phyloP scores from a whole-genome alignment of 1,139 yeast species.

The Pichia sp. region DNA sequence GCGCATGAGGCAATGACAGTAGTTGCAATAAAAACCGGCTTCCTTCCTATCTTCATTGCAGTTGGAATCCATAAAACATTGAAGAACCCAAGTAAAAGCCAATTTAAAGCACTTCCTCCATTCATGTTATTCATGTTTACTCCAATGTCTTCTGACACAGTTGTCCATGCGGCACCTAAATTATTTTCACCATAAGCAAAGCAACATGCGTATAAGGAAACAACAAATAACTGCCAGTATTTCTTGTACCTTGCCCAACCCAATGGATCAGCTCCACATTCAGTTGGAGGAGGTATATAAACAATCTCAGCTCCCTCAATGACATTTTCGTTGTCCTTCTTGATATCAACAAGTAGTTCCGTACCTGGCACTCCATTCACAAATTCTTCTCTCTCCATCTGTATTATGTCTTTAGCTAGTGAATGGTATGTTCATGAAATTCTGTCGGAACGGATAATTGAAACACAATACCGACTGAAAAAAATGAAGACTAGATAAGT shows the following conservation, averaged over 20 bases:
- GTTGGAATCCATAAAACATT: constrained; percentile 22
- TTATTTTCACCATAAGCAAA: constrained; percentile 22
- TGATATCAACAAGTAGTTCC: constrained; percentile 12
- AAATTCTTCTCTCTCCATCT: constrained; percentile 11
- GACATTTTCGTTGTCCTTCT: background rate
- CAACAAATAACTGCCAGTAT: constrained; percentile 18
- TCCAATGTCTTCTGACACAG: constrained; percentile 19
- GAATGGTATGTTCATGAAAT: too few species aligned
- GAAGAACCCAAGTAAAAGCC: constrained; percentile 19
- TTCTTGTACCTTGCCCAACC: constrained; percentile 19
- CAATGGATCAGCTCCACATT: constrained; percentile 20
- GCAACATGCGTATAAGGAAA: constrained; percentile 21
- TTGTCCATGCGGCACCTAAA: constrained; percentile 22
- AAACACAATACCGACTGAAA: too few species aligned
- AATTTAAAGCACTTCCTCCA: constrained; percentile 22
- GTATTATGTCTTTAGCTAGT: background rate
- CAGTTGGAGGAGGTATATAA: constrained; percentile 19
- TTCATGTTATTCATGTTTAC: constrained; percentile 19
- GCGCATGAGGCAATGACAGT: constrained; percentile 15
- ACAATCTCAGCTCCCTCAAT: constrained; percentile 15
- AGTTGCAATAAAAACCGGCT: constrained; percentile 18
- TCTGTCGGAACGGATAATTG: too few species aligned
- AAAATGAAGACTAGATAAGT: too few species aligned
- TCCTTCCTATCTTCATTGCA: constrained; percentile 22
- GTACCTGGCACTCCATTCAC: constrained; percentile 18